Base-by-base conservation (phyloP, 2,329 filamentous ascomycete species). In the Cercospora nicotianae region DNA sequence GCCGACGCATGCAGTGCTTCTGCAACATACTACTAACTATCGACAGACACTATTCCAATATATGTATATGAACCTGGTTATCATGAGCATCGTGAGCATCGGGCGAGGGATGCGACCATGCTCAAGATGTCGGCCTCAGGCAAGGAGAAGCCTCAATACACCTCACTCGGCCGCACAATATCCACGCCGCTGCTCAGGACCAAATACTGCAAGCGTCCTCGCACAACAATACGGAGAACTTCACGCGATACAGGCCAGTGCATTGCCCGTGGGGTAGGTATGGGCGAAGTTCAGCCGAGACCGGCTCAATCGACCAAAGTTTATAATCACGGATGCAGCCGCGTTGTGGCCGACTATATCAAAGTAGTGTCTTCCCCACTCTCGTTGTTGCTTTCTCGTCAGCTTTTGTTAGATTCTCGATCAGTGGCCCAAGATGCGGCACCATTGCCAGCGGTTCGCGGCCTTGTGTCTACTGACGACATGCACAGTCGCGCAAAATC, bases 281-380 rank as follows among this genome's bases (percentile, higher is more conserved):
- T 48, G 20, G 20, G 59, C 60, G 60, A 31, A 26, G 28, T 31
- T 63, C 60, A 51, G 60, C 60, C 60, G 60, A 63, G 60, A 63
- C 60, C 60, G 60, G 60, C 39, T 63, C 60, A 63, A 53, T 63
- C 20, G 42, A 53, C 18, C 30, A 31, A 31, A 51, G 39, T 53
- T 28, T 33, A 42, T 31, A 51, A 33, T 51, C 42, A 51, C 60
- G 33, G 60, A 63, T 31, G 12, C 23, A 36, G 18, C 23, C 59
- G 36, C 59, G 20, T 28, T 31, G 23, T 51, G 60, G 60, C 39
- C 33, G 39, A 53, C 26, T 20, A 48, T 48, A 63, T 63, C 60
- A 45, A n/a, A 26, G 18, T 48, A 20, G 23, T 62, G 20, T 28
- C 18, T 45, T 28, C 60, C 23, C 28, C 28, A 23, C 33, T 31